phyloP scores from a whole-genome alignment of 352 stramenopile species.

The Peronosclerospora sorghi region DNA sequence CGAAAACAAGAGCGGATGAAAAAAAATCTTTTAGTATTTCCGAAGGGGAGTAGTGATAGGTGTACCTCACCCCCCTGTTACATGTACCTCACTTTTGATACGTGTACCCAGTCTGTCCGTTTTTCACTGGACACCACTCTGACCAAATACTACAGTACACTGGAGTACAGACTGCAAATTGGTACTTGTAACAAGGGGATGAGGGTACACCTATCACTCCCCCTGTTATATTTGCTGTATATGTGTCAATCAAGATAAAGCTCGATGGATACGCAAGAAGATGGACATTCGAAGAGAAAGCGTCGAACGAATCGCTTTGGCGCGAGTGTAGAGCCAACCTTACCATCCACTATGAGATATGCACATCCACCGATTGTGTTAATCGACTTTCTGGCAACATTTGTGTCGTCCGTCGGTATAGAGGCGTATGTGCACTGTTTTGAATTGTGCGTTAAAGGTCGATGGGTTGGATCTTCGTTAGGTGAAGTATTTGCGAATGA shows the following conservation, averaged over 20 bases:
- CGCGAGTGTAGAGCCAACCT: constrained; percentile 6
- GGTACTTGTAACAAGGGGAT: no score
- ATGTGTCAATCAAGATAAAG: constrained; percentile 33
- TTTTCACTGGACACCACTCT: no score
- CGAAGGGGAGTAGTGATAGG: no score
- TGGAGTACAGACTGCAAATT: no score
- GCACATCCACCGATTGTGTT: constrained; percentile 20
- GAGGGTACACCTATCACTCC: no score
- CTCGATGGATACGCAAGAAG: constrained; percentile 18
- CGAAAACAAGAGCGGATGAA: no score
- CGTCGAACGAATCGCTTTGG: constrained; percentile 21
- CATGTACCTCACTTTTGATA: no score
- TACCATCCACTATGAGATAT: constrained; percentile 16
- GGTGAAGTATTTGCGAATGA: constrained; percentile 73
- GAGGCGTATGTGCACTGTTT: constrained; percentile 89
- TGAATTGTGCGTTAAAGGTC: constrained; percentile 81
- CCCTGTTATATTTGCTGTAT: no score
- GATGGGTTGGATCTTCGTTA: constrained; percentile 79
- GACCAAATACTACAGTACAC: no score
- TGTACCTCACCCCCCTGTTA: no score
- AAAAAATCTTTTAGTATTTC: no score
- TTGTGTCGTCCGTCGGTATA: constrained; percentile 37
- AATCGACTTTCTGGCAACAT: constrained; percentile 14
- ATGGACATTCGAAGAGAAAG: constrained; percentile 20
- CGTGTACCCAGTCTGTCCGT: no score